Percentiles rank a stretch among this genome's conserved stretches.
Conservation (phyloP, 768 basidiomycete species). For the Lentinula raphanica region DNA sequence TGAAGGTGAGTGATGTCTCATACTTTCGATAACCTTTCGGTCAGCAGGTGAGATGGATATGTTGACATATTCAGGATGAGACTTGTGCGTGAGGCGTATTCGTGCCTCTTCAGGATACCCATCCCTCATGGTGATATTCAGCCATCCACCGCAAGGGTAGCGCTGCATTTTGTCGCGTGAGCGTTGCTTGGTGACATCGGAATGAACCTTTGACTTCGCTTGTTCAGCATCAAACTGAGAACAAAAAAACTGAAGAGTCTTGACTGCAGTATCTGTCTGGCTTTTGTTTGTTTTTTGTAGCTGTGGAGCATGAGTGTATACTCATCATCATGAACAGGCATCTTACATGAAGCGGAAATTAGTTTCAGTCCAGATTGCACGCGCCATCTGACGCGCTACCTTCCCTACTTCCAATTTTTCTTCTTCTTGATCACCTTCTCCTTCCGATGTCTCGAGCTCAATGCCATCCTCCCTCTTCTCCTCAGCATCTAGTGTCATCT, state of each 20-base stretch:
- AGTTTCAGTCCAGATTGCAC: too few species aligned
- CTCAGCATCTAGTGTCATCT: too few species aligned
- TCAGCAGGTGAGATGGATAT: neutral
- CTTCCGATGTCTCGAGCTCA: too few species aligned
- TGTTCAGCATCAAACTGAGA: slow-evolving; percentile 14
- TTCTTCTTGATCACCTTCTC: too few species aligned
- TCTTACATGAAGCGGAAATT: too few species aligned
- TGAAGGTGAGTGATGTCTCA: neutral
- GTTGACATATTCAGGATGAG: neutral
- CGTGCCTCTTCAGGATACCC: neutral
- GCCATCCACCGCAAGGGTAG: neutral
- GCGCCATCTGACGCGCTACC: too few species aligned
- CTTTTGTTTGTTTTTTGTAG: neutral
- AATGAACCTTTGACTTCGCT: neutral
- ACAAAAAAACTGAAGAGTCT: slow-evolving; percentile 12
- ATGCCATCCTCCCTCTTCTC: too few species aligned
- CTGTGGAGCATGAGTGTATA: too few species aligned
- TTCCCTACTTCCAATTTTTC: too few species aligned
- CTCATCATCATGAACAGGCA: too few species aligned
- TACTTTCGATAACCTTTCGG: neutral
- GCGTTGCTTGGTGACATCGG: neutral
- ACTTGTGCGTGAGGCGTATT: neutral
- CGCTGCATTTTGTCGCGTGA: neutral
- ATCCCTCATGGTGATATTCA: neutral
- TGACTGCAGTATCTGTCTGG: slow-evolving; percentile 10